Conservation (phyloP, 805 yeast genomes). For the Blastobotrys peoriensis region DNA sequence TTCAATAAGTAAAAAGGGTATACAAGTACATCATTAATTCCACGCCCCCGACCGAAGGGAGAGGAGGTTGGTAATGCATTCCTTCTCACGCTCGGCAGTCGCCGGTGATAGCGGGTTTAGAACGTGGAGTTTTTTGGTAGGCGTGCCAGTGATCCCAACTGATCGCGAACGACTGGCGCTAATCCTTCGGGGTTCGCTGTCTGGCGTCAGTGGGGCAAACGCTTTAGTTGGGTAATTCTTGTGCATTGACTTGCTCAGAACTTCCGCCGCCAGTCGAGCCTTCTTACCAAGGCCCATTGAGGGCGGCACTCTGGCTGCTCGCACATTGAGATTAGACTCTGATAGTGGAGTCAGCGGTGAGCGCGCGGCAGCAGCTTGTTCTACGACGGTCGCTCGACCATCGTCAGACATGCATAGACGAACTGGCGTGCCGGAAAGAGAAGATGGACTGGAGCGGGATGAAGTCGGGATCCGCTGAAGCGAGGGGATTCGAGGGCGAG, state of each 20-base stretch:
- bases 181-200: neutral
- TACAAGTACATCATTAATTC: too few species aligned
- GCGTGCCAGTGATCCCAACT: neutral
- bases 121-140: constrained; percentile 4
- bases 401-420: constrained; percentile 33
- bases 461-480: neutral
- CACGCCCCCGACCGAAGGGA: constrained; percentile 29
- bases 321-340: neutral
- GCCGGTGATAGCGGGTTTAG: constrained; percentile 3
- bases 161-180: neutral
- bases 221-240: neutral
- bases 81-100: constrained; percentile 25
- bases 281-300: neutral
- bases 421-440: constrained; percentile 15
- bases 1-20: too few species aligned
- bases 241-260: neutral
- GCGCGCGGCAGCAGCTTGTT: constrained; percentile 10
- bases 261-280: neutral
- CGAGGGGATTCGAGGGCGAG: neutral
- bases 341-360: constrained; percentile 11
- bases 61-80: constrained; percentile 31
- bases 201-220: neutral
- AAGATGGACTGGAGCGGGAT: neutral
- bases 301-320: neutral
- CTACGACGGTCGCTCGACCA: constrained; percentile 34